These are phyloP conservation scores for Hypoxylon sp. DNA, from an alignment of 2,329 filamentous ascomycete genomes.

Conservation along the genomic window DNA sequence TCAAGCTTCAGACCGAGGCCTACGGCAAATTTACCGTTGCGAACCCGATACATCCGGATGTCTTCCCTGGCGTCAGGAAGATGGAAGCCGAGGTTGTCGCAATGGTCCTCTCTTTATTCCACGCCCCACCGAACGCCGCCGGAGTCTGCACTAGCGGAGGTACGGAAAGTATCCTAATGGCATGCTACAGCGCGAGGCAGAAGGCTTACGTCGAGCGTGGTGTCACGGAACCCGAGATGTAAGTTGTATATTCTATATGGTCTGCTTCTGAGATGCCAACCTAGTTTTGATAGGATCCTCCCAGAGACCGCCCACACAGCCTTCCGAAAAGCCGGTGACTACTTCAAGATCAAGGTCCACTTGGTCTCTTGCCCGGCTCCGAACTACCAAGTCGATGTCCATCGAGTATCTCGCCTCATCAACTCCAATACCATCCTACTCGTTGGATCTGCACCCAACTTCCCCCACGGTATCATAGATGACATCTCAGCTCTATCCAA, in stretches of 20 bases:
- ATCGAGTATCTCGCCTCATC: slow-evolving; percentile 84
- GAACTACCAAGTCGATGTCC: slow-evolving; percentile 84
- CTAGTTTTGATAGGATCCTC: slow-evolving; percentile 76
- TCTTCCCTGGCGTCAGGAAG: slow-evolving; percentile 97
- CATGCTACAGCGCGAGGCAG: slow-evolving; percentile 89
- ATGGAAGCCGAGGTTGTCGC: slow-evolving; percentile 99
- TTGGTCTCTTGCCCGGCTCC: slow-evolving; percentile 89
- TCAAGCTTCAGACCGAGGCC: slow-evolving; percentile 90
- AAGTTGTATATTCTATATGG: slow-evolving; percentile 54
- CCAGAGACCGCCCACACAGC: slow-evolving; percentile 96
- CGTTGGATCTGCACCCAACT: slow-evolving; percentile 96
- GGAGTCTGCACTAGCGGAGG: slow-evolving; percentile 94
- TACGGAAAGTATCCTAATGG: slow-evolving; percentile 97
- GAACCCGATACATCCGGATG: slow-evolving; percentile 97
- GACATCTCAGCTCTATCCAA: slow-evolving; percentile 89
- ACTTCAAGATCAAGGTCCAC: slow-evolving; percentile 97
- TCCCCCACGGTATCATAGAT: slow-evolving; percentile 98
- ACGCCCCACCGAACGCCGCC: slow-evolving; percentile 86
- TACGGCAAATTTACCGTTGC: slow-evolving; percentile 95
- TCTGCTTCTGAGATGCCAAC: slow-evolving; percentile 1
- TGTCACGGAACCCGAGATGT: slow-evolving; percentile 96
- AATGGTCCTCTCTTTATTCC: slow-evolving; percentile 93
- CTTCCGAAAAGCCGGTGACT: slow-evolving; percentile 93
- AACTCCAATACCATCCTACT: slow-evolving; percentile 95
- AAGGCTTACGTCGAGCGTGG: slow-evolving; percentile 89